A percentile compares a stretch with the other conserved stretches of the same genome.
Conservation (phyloP, 352 stramenopile species). For the Phytopythium boreale region DNA sequence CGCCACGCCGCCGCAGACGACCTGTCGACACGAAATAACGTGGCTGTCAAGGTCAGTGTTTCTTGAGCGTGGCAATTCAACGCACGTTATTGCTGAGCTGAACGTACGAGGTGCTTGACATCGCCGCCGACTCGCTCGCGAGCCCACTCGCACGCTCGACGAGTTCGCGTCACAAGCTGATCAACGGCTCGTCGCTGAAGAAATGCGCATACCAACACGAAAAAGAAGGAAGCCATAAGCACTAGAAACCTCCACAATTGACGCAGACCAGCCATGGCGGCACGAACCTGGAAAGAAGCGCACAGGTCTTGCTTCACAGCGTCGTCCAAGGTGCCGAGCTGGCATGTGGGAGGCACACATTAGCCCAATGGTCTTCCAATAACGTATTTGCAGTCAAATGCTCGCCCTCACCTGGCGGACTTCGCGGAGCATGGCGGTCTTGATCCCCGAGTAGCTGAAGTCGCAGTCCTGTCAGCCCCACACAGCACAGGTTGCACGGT, state of each 20-base stretch:
- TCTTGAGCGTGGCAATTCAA: neutral
- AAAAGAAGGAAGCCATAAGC: conserved; percentile 2
- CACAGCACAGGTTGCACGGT: neutral
- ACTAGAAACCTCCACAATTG: neutral
- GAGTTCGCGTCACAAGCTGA: conserved; percentile 72
- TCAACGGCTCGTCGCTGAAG: conserved; percentile 45
- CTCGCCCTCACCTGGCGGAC: conserved; percentile 42
- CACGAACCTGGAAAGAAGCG: conserved; percentile 89
- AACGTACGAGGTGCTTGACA: conserved; percentile 76
- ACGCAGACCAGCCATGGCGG: neutral
- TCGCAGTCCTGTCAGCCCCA: conserved; percentile 85
- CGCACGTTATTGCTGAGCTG: neutral
- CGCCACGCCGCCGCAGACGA: conserved; percentile 97
- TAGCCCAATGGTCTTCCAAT: neutral
- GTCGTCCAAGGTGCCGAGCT: conserved; percentile 47
- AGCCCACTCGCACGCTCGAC: conserved; percentile 84
- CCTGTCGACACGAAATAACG: conserved; percentile 24
- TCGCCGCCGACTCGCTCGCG: conserved; percentile 42
- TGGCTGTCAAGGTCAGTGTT: neutral
- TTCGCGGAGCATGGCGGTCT: conserved; percentile 93
- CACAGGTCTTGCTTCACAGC: conserved; percentile 88
- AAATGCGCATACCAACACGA: neutral
- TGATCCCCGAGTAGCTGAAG: conserved; percentile 98
- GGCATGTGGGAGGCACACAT: conserved; percentile 14
- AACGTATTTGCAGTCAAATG: neutral